Percentiles rank a stretch among this genome's conserved stretches.
Evolutionary conservation across 768 basidiomycete species (phyloP).

Genomic region (Lactifluus subvellereus): DNA sequence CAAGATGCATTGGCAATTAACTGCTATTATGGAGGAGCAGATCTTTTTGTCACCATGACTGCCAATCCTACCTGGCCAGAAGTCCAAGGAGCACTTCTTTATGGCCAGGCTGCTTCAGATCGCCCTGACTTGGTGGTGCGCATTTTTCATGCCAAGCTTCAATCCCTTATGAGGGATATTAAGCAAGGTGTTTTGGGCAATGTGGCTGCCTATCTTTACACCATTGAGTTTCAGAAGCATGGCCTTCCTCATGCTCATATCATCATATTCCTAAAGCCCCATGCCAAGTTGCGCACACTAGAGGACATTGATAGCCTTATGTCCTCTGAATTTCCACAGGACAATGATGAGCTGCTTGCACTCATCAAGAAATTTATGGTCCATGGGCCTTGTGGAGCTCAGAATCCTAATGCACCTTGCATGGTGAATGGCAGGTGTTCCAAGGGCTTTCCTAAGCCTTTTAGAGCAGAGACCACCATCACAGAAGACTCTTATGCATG

Average conservation of each 20-base stretch:
- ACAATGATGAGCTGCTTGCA: too few relatives aligned
- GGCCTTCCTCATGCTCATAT: conserved; percentile 1
- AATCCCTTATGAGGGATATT: too few relatives aligned
- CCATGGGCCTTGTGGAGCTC: too few relatives aligned
- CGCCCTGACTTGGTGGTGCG: too few relatives aligned
- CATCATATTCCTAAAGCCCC: neutral
- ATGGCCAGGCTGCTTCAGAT: too few relatives aligned
- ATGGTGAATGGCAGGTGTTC: conserved; percentile 39
- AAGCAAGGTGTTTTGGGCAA: neutral
- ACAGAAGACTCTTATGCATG: conserved; percentile 38
- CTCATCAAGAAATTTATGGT: too few relatives aligned
- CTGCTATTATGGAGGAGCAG: conserved; percentile 24
- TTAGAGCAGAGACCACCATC: conserved; percentile 32
- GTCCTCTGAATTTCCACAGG: too few relatives aligned
- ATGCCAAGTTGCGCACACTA: neutral
- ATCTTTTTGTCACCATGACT: conserved; percentile 34
- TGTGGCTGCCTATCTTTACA: neutral
- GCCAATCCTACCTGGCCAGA: conserved; percentile 46
- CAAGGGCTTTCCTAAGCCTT: conserved; percentile 42
- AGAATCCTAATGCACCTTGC: neutral
- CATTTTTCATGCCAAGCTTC: too few relatives aligned
- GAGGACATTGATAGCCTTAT: neutral
- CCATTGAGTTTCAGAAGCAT: too few relatives aligned
- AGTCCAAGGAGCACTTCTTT: neutral
- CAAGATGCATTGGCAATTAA: conserved; percentile 1